Conservation (phyloP, 169 alveolate genomes). For the Cryptosporidium tyzzeri region DNA sequence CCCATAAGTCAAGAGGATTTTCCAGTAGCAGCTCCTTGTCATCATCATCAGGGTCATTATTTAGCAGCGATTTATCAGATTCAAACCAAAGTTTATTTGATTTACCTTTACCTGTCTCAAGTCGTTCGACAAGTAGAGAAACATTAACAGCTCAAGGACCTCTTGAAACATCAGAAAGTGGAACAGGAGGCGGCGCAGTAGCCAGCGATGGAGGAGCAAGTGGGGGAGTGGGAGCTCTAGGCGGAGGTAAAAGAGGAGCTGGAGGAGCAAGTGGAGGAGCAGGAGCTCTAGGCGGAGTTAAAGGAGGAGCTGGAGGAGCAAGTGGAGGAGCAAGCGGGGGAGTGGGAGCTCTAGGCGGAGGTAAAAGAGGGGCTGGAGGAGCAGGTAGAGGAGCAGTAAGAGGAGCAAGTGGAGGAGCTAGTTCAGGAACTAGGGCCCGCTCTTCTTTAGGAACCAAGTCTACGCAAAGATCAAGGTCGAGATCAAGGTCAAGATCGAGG, state of each 20-base stretch:
- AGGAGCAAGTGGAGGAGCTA: not conserved
- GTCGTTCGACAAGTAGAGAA: too few species aligned
- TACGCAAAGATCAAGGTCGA: not conserved
- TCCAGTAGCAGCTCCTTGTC: too few species aligned
- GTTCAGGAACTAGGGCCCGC: not conserved
- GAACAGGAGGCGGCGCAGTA: not conserved
- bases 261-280: not conserved
- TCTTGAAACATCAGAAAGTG: too few species aligned
- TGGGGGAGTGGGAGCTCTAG: not conserved
- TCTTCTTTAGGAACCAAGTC: not conserved
- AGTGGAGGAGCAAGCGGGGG: not conserved
- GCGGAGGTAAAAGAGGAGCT: too few species aligned
- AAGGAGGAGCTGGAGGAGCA: not conserved
- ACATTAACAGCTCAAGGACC: too few species aligned
- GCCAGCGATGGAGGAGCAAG: too few species aligned
- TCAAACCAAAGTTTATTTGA: too few species aligned
- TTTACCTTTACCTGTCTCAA: too few species aligned
- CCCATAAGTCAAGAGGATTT: not conserved
- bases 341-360: not conserved
- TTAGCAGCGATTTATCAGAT: too few species aligned
- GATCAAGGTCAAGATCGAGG: not conserved
- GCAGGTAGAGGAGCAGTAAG: not conserved
- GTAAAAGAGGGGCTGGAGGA: not conserved
- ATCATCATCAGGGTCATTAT: too few species aligned
- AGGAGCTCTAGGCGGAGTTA: too few species aligned